Evolutionary conservation across 2,329 filamentous ascomycete genomes (phyloP).

Genomic region (Trichoderma harzianum): DNA sequence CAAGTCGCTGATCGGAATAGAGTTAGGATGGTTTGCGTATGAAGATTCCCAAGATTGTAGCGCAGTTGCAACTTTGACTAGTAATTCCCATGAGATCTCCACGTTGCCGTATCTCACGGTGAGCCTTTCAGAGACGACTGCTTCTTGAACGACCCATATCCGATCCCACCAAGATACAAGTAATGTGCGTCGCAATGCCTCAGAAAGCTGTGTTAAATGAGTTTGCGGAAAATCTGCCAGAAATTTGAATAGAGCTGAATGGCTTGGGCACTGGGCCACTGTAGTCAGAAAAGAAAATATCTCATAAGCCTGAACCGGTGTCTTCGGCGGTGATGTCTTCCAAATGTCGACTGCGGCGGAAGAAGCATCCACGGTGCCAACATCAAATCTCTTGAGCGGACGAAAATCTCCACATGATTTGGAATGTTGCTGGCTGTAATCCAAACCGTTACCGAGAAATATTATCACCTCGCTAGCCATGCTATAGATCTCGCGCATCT

Average conservation of each 20-base stretch:
- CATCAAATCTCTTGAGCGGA: neutral
- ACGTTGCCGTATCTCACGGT: neutral
- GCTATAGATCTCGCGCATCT: neutral
- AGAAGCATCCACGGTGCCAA: neutral
- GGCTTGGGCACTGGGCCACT: accelerated
- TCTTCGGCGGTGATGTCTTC: neutral
- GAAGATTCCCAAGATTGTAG: neutral
- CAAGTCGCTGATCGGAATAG: neutral
- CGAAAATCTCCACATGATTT: neutral
- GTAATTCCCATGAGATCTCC: neutral
- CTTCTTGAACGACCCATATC: neutral
- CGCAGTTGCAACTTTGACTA: neutral
- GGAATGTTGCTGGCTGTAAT: neutral
- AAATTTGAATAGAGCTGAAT: neutral
- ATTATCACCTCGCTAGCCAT: neutral
- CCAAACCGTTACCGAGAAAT: neutral
- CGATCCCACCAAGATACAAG: neutral
- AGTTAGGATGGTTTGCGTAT: neutral
- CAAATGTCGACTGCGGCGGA: neutral
- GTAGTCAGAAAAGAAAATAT: neutral
- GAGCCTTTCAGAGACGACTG: neutral
- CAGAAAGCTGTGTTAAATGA: neutral
- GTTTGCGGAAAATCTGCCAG: neutral
- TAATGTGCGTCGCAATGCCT: neutral
- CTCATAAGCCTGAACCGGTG: neutral